Conservation (phyloP, 2,329 filamentous ascomycete genomes). For the Calonectria fujianensis region DNA sequence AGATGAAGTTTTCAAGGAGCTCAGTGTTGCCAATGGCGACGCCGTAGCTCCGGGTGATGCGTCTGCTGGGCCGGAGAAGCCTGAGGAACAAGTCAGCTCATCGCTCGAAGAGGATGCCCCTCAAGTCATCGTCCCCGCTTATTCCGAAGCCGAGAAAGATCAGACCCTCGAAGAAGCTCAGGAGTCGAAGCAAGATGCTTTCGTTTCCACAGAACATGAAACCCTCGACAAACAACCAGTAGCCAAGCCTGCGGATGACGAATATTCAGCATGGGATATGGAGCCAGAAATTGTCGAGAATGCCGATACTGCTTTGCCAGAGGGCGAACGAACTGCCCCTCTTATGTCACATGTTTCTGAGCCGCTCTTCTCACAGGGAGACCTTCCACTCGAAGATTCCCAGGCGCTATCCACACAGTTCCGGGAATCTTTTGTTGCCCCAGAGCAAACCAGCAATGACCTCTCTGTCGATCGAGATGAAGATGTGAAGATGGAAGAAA, state of each 20-base stretch:
- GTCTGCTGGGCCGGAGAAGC: background rate
- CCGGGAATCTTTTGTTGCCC: slow-evolving; percentile 40
- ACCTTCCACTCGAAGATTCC: slow-evolving; percentile 50
- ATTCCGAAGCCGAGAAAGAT: slow-evolving; percentile 7
- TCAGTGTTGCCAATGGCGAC: slow-evolving; percentile 13
- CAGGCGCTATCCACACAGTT: slow-evolving; percentile 53
- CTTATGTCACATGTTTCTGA: slow-evolving; percentile 56
- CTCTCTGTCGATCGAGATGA: slow-evolving; percentile 1
- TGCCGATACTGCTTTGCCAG: slow-evolving; percentile 25
- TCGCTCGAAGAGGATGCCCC: slow-evolving; percentile 17
- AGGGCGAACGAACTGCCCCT: slow-evolving; percentile 20
- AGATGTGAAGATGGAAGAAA: background rate
- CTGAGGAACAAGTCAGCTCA: background rate
- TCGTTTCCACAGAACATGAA: background rate
- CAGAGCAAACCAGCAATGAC: slow-evolving; percentile 26
- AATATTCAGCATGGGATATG: slow-evolving; percentile 37
- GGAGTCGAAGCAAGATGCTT: background rate
- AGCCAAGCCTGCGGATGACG: slow-evolving; percentile 17
- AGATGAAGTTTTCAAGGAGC: slow-evolving; percentile 19
- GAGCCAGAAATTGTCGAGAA: slow-evolving; percentile 23
- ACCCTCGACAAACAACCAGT: background rate
- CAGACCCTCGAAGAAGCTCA: slow-evolving; percentile 19
- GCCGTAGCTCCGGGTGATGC: slow-evolving; percentile 9
- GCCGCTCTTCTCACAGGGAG: slow-evolving; percentile 58
- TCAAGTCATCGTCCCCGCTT: background rate